These are phyloP conservation scores for Aureobasidium sp. DNA, from an alignment of 2,329 filamentous ascomycete species.

Conservation along the genomic window DNA sequence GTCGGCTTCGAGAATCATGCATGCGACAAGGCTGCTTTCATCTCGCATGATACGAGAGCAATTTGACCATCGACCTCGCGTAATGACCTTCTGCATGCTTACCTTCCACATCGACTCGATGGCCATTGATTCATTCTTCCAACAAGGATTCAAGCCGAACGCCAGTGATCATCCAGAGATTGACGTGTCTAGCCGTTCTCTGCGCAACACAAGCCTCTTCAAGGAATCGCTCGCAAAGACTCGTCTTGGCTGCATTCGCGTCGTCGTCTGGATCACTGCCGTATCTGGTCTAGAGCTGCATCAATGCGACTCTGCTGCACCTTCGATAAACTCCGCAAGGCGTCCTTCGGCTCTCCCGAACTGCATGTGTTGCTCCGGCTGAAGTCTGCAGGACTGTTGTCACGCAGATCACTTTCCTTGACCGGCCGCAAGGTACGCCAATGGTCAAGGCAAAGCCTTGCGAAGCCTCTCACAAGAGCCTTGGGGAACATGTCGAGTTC, in stretches of 20 bases:
- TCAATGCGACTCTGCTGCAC: not conserved
- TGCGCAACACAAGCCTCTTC: not conserved
- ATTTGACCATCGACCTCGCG: not conserved
- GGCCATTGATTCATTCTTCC: not conserved
- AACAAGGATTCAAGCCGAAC: not conserved
- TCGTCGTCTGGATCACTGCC: not conserved
- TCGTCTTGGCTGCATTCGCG: not conserved
- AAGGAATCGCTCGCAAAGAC: not conserved
- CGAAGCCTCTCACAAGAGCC: no score
- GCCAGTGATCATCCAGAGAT: not conserved
- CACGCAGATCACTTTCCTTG: no score
- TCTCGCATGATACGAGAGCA: not conserved
- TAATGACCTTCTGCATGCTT: not conserved
- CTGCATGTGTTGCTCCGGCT: not conserved
- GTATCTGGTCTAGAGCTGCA: not conserved
- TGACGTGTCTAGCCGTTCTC: not conserved
- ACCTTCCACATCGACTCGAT: not conserved
- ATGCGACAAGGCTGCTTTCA: not conserved
- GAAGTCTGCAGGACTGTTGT: not conserved
- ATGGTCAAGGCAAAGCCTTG: no score
- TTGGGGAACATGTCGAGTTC: no score
- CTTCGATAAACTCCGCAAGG: no score
- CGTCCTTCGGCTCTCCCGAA: not conserved
- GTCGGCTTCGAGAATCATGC: not conserved
- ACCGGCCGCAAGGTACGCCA: no score